Conservation (phyloP, 345 rosid genomes). For the Trapa incisa region DNA sequence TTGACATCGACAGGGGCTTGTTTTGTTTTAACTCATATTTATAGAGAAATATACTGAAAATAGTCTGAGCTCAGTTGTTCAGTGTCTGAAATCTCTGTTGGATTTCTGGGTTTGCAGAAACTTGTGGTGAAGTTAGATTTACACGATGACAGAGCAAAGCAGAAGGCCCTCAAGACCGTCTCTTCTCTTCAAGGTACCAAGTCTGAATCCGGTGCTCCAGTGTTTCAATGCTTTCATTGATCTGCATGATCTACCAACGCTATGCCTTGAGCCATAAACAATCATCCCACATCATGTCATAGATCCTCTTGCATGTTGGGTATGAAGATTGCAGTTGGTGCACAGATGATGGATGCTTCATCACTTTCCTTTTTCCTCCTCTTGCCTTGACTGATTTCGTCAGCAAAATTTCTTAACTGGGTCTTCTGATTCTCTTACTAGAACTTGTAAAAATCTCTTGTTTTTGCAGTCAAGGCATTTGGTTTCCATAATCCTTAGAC, state of each 20-base stretch:
- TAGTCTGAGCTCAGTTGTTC: neutral
- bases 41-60: neutral
- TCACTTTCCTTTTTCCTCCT: too few relatives aligned
- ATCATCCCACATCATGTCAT: neutral
- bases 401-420: too few relatives aligned
- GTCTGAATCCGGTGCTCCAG: neutral
- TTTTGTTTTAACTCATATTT: neutral
- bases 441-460: too few relatives aligned
- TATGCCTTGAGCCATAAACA: neutral
- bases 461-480: too few relatives aligned
- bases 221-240: neutral
- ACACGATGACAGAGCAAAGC: constrained; percentile 64
- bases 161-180: constrained; percentile 77
- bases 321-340: neutral
- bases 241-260: neutral
- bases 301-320: neutral
- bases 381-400: too few relatives aligned
- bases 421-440: too few relatives aligned
- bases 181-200: constrained; percentile 61
- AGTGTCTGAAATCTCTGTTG: neutral
- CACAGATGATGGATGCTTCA: too few relatives aligned
- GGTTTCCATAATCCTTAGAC: too few relatives aligned
- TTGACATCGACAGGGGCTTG: neutral
- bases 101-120: constrained; percentile 37
- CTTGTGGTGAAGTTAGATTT: constrained; percentile 58